Evolutionary conservation across 2,329 filamentous ascomycete genomes (phyloP).

Genomic region (Venturia nashicola): DNA sequence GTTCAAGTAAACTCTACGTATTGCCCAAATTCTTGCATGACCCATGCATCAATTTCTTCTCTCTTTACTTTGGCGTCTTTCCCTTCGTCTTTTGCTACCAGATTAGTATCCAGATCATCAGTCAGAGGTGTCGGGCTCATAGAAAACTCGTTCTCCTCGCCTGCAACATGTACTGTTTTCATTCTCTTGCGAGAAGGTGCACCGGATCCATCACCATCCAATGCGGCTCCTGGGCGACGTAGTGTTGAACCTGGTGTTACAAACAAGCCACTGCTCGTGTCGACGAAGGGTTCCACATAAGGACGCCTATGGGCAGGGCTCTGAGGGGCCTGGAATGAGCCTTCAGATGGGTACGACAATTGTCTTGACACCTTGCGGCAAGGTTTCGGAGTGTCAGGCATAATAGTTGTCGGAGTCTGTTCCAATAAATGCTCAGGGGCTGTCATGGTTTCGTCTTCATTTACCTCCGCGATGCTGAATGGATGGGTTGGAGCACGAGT

Average conservation of each 20-base stretch:
- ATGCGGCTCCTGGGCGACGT: too few relatives aligned
- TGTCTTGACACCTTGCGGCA: background rate
- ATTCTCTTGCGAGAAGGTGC: background rate
- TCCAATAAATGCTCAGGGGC: background rate
- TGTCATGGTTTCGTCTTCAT: background rate
- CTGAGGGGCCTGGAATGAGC: background rate
- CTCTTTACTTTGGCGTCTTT: background rate
- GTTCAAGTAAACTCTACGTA: conserved; percentile 23
- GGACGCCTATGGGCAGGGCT: background rate
- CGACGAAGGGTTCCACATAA: background rate
- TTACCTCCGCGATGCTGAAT: background rate
- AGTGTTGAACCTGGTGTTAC: background rate
- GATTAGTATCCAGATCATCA: background rate
- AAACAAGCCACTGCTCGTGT: conserved; percentile 1
- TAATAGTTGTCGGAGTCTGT: background rate
- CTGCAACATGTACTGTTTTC: background rate
- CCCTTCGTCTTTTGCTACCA: conserved; percentile 9
- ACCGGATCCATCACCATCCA: background rate
- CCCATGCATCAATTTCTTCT: conserved; percentile 25
- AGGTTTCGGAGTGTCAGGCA: background rate
- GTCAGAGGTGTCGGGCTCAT: background rate
- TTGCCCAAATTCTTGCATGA: conserved; percentile 26
- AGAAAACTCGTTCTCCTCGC: background rate
- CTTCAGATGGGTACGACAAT: background rate
- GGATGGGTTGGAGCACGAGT: background rate